Evolutionary conservation across 768 basidiomycete species (phyloP).

Genomic region (Gyrodon lividus): DNA sequence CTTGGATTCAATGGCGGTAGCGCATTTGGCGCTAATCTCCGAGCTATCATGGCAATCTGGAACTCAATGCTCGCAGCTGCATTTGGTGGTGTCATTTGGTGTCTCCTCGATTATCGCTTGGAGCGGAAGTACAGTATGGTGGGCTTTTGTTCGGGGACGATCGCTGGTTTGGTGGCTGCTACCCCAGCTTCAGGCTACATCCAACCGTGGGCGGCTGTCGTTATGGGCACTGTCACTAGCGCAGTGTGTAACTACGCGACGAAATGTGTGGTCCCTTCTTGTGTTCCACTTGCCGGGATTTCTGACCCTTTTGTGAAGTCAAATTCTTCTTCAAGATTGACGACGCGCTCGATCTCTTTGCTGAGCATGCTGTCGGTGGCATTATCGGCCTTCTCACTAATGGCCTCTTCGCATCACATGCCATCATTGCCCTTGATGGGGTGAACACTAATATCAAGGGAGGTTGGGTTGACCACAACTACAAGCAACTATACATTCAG

Average conservation of each 20-base stretch:
- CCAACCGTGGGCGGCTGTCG: constrained; percentile 71
- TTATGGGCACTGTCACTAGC: constrained; percentile 74
- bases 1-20: constrained; percentile 91
- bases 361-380: constrained; percentile 86
- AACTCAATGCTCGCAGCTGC: constrained; percentile 87
- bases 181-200: constrained; percentile 87
- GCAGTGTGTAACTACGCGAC: constrained; percentile 81
- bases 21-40: constrained; percentile 84
- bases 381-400: constrained; percentile 72
- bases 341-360: constrained; percentile 90
- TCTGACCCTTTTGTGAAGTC: constrained; percentile 40
- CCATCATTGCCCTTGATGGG: constrained; percentile 67
- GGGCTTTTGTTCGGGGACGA: constrained; percentile 86
- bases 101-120: constrained; percentile 72
- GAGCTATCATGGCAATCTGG: constrained; percentile 82
- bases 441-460: constrained; percentile 52
- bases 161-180: constrained; percentile 85
- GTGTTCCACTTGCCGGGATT: background rate
- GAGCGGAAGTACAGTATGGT: constrained; percentile 88
- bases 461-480: constrained; percentile 75
- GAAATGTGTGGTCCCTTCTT: constrained; percentile 49
- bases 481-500: constrained; percentile 80
- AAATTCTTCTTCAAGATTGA: constrained; percentile 73
- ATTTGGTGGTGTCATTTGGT: constrained; percentile 83
- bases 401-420: constrained; percentile 69